phyloP scores from a whole-genome alignment of 2,329 filamentous ascomycete species.

The Nemania sp. region DNA sequence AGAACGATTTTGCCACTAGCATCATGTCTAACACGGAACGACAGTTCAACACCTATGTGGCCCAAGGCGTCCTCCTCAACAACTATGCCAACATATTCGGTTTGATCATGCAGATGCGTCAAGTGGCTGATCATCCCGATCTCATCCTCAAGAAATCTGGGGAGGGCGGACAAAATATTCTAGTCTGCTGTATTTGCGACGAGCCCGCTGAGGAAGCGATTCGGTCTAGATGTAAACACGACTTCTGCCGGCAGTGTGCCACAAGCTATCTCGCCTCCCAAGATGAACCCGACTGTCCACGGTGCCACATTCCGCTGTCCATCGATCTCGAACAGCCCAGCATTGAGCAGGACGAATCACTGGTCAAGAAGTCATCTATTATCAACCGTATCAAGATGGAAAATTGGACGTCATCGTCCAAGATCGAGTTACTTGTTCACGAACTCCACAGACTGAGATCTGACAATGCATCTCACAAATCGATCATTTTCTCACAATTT shows the following conservation, averaged over 20 bases:
- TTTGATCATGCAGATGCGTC: slow-evolving; percentile 98
- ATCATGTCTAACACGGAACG: slow-evolving; percentile 92
- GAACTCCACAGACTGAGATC: slow-evolving; percentile 90
- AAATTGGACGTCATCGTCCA: slow-evolving; percentile 96
- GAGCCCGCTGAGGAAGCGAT: slow-evolving; percentile 95
- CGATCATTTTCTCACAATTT: slow-evolving; percentile 96
- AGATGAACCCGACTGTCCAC: slow-evolving; percentile 79
- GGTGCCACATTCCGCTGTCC: slow-evolving; percentile 84
- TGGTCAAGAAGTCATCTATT: slow-evolving; percentile 93
- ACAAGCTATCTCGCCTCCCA: slow-evolving; percentile 81
- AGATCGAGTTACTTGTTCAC: slow-evolving; percentile 95
- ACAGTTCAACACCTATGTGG: slow-evolving; percentile 94
- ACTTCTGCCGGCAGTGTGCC: slow-evolving; percentile 83
- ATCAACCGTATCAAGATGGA: slow-evolving; percentile 99
- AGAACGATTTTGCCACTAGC: slow-evolving; percentile 91
- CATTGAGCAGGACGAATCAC: slow-evolving; percentile 85
- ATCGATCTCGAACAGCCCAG: slow-evolving; percentile 96
- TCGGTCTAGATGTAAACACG: slow-evolving; percentile 88
- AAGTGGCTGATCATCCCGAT: slow-evolving; percentile 96
- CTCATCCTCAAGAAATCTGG: slow-evolving; percentile 86
- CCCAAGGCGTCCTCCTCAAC: slow-evolving; percentile 90
- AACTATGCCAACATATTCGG: slow-evolving; percentile 99
- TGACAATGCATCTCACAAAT: slow-evolving; percentile 92
- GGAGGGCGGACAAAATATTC: slow-evolving; percentile 84
- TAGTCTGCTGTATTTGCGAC: slow-evolving; percentile 94